A percentile compares a stretch with the other conserved stretches of the same genome.
Evolutionary conservation across 257 asterid species (phyloP).

Genomic region (Fraxinus pennsylvanica): DNA sequence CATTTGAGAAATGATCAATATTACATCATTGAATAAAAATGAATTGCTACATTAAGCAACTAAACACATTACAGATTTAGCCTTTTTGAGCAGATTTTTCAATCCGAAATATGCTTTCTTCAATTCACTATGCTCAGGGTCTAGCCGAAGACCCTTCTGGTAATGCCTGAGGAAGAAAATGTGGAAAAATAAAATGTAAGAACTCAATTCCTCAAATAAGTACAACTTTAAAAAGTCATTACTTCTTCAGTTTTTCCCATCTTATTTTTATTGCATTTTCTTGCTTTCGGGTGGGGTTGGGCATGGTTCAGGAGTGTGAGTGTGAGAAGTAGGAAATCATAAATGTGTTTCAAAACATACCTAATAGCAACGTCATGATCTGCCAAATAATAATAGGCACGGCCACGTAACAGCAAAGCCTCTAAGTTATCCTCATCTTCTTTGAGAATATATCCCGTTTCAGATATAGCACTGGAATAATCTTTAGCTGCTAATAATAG

Average conservation of each 20-base stretch:
- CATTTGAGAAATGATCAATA: slow-evolving; percentile 6
- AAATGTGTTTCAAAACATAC: slow-evolving; percentile 37
- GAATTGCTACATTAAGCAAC: background rate
- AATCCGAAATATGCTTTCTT: slow-evolving; percentile 89
- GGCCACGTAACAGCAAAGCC: slow-evolving; percentile 88
- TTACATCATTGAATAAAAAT: background rate
- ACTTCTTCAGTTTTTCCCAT: background rate
- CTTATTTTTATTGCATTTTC: slow-evolving; percentile 20
- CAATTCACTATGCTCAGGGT: slow-evolving; percentile 89
- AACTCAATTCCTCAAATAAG: background rate
- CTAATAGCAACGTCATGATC: slow-evolving; percentile 90
- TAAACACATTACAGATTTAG: slow-evolving; percentile 63
- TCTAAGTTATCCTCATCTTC: slow-evolving; percentile 83
- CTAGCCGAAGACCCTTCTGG: slow-evolving; percentile 94
- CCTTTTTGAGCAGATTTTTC: slow-evolving; percentile 85
- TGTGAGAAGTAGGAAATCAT: slow-evolving; percentile 8
- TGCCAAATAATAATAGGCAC: slow-evolving; percentile 88
- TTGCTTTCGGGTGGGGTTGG: background rate
- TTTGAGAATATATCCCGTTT: slow-evolving; percentile 81
- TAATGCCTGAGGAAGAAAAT: slow-evolving; percentile 63
- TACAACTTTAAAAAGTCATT: background rate
- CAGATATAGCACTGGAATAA: slow-evolving; percentile 77
- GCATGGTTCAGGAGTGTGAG: background rate
- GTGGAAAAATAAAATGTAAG: slow-evolving; percentile 4
- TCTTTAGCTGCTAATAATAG: slow-evolving; percentile 65